Conservation (phyloP, 345 rosid species). For the Eucalyptus tenuipes region DNA sequence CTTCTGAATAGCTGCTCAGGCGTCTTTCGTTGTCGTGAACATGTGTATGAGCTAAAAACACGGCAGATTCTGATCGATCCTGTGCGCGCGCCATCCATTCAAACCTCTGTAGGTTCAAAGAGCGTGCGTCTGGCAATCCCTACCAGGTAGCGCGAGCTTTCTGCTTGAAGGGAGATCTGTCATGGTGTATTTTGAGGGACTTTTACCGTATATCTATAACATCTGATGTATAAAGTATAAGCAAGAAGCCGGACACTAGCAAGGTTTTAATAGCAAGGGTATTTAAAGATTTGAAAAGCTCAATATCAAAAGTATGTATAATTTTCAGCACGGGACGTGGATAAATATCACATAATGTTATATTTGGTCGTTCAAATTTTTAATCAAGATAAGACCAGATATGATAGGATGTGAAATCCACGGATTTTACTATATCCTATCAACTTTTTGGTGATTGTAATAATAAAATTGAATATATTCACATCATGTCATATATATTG, state of each 20-base stretch:
- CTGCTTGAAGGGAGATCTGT: not conserved
- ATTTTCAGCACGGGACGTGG: not conserved
- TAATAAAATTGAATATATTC: too few relatives aligned
- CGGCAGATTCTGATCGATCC: not conserved
- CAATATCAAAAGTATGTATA: not conserved
- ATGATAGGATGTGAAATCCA: accelerated
- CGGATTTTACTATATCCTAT: too few relatives aligned
- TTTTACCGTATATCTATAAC: not conserved
- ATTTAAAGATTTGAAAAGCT: not conserved
- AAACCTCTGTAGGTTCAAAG: not conserved
- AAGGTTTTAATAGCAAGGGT: not conserved
- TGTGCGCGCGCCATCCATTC: not conserved
- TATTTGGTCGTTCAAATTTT: too few relatives aligned
- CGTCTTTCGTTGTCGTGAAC: not conserved
- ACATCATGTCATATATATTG: too few relatives aligned
- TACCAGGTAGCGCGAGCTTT: not conserved
- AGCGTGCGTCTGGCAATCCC: not conserved
- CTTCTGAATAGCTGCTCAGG: not conserved
- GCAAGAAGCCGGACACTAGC: not conserved
- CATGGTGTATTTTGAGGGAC: not conserved
- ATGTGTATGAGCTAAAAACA: not conserved
- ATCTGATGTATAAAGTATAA: not conserved
- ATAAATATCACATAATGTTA: not conserved
- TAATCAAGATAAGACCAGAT: too few relatives aligned
- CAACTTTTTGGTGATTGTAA: accelerated